These are phyloP conservation scores for Tricharina praecox DNA, from an alignment of 495 filamentous ascomycete genomes.

Conservation along the genomic window DNA sequence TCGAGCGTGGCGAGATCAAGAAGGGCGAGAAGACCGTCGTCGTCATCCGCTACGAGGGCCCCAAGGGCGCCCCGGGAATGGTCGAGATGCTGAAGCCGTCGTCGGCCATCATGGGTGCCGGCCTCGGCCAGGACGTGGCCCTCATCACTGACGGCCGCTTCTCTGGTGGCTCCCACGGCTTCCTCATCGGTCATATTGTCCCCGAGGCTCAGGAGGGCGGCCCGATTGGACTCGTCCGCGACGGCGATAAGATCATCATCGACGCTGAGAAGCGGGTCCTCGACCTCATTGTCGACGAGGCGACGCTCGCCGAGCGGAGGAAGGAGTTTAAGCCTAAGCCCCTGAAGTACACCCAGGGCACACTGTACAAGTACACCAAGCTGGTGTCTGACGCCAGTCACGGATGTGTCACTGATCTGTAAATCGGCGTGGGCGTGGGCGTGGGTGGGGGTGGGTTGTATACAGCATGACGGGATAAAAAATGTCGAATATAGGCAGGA, in stretches of 20 bases:
- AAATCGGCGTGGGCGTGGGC: no score
- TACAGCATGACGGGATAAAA: not conserved
- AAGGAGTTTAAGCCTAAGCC: slow-evolving; percentile 49
- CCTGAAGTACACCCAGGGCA: slow-evolving; percentile 52
- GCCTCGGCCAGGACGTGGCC: slow-evolving; percentile 65
- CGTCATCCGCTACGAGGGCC: slow-evolving; percentile 88
- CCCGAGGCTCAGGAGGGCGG: slow-evolving; percentile 56
- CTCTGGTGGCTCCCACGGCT: slow-evolving; percentile 61
- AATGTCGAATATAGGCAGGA: no score
- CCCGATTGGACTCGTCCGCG: slow-evolving; percentile 39
- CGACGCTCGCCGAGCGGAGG: slow-evolving; percentile 48
- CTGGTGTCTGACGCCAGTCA: slow-evolving; percentile 58
- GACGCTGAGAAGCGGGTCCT: slow-evolving; percentile 50
- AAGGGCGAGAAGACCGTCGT: slow-evolving; percentile 97
- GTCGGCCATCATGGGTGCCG: slow-evolving; percentile 71
- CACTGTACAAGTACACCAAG: slow-evolving; percentile 58
- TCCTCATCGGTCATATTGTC: slow-evolving; percentile 75
- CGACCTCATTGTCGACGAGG: slow-evolving; percentile 40
- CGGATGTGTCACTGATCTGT: slow-evolving; percentile 62
- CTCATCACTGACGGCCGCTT: slow-evolving; percentile 66
- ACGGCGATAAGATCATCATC: slow-evolving; percentile 54
- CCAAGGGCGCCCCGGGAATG: slow-evolving; percentile 68
- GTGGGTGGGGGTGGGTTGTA: not conserved
- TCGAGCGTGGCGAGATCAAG: slow-evolving; percentile 69
- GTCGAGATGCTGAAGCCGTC: slow-evolving; percentile 77